phyloP scores from a whole-genome alignment of 177 flowering plant genomes.

The Vitis hybrid region DNA sequence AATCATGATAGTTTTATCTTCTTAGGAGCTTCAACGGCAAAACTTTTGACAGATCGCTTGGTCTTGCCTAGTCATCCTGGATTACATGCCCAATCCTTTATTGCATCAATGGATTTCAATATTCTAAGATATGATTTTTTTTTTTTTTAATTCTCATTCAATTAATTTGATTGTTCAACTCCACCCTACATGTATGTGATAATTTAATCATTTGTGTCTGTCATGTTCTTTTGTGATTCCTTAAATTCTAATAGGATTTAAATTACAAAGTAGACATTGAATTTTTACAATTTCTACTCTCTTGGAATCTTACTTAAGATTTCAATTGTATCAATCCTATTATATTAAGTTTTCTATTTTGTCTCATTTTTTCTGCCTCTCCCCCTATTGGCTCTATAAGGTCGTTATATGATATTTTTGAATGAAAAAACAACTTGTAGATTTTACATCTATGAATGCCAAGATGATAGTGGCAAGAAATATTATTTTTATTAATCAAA shows the following conservation, averaged over 20 bases:
- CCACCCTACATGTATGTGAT: conserved; percentile 18
- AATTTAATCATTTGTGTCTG: conserved; percentile 19
- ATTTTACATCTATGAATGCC: too few species aligned
- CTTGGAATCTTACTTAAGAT: too few species aligned
- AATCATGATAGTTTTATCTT: neutral
- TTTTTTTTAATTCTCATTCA: conserved; percentile 13
- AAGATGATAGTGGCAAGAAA: too few species aligned
- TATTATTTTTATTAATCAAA: too few species aligned
- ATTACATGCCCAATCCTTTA: conserved; percentile 11
- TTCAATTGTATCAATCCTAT: too few species aligned
- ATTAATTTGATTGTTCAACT: conserved; percentile 28
- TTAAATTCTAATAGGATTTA: conserved; percentile 8
- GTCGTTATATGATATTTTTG: too few species aligned
- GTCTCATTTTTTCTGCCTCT: too few species aligned
- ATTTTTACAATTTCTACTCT: too few species aligned
- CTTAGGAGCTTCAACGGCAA: conserved; percentile 3
- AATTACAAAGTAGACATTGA: neutral
- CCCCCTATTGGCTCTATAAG: too few species aligned
- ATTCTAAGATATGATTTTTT: conserved; percentile 7
- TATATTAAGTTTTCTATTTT: too few species aligned
- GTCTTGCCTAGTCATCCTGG: neutral
- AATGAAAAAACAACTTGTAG: too few species aligned
- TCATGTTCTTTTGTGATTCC: conserved; percentile 19
- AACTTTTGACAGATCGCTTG: conserved; percentile 14
- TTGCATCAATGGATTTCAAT: conserved; percentile 10